Percentiles rank a stretch among this genome's conserved stretches.
Evolutionary conservation across 192 early-diverging fungal genomes (phyloP).

Genomic region (Umbelopsis sp.): DNA sequence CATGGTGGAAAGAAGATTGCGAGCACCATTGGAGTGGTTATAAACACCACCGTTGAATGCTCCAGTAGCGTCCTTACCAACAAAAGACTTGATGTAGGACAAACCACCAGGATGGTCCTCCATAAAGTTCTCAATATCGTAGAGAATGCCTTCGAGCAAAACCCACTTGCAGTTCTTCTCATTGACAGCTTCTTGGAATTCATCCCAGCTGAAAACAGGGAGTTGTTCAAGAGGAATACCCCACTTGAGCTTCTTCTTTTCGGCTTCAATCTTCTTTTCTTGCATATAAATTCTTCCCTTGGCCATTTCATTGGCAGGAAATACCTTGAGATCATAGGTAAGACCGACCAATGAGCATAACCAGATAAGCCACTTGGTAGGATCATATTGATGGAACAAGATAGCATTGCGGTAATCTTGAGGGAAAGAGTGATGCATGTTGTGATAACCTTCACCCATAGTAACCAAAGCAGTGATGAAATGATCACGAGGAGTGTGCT

Average conservation of each 20-base stretch:
- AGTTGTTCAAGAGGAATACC: conserved; percentile 71
- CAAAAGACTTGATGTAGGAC: conserved; percentile 63
- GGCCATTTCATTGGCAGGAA: conserved; percentile 78
- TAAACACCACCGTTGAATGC: conserved; percentile 92
- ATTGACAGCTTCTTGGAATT: conserved; percentile 66
- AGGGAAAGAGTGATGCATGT: conserved; percentile 89
- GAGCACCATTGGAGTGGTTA: conserved; percentile 86
- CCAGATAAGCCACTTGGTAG: conserved; percentile 84
- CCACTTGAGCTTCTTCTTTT: conserved; percentile 68
- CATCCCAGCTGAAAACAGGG: conserved; percentile 66
- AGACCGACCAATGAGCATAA: conserved; percentile 59
- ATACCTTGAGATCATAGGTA: conserved; percentile 71
- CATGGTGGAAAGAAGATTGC: conserved; percentile 79
- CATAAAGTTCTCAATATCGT: conserved; percentile 82
- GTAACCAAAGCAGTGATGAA: conserved; percentile 80
- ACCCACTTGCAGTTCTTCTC: conserved; percentile 73
- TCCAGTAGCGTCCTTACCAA: conserved; percentile 86
- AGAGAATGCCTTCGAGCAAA: conserved; percentile 81
- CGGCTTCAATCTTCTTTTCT: conserved; percentile 69
- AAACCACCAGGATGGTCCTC: conserved; percentile 89
- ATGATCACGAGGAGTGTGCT: conserved; percentile 81
- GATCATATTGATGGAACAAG: conserved; percentile 75
- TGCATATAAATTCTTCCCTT: conserved; percentile 82
- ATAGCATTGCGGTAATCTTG: conserved; percentile 87
- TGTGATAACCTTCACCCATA: conserved; percentile 84